phyloP scores from a whole-genome alignment of 1,139 yeast genomes.

The Geotrichum reessii region DNA sequence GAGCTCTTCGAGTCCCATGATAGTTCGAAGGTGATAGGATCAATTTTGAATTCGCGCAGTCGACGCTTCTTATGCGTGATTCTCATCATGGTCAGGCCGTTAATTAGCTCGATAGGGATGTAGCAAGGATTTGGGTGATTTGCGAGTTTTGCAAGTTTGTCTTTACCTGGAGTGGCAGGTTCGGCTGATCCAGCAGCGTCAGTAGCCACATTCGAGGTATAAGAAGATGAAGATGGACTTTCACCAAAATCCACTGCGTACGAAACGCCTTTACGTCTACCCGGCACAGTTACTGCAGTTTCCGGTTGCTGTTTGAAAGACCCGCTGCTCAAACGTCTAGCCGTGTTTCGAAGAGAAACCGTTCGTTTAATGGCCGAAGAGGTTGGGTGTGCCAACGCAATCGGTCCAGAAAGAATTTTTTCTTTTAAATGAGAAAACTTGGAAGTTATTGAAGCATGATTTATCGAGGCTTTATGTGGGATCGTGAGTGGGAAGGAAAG shows the following conservation, averaged over 20 bases:
- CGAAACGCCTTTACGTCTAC: neutral
- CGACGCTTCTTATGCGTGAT: conserved; percentile 66
- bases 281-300: neutral
- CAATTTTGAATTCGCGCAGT: conserved; percentile 45
- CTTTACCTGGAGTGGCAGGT: neutral
- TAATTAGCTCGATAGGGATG: conserved; percentile 11
- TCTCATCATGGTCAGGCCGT: conserved; percentile 47
- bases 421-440: conserved; percentile 3
- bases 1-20: conserved; percentile 49
- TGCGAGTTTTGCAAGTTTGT: neutral
- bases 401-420: neutral
- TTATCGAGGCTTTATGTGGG: neutral
- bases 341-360: neutral
- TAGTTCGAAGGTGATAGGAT: conserved; percentile 40
- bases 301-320: neutral
- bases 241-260: neutral
- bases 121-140: neutral
- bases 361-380: neutral
- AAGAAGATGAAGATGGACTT: neutral
- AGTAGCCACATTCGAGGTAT: neutral
- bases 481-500: conserved; percentile 2
- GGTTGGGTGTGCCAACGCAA: neutral
- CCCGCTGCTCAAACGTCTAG: neutral
- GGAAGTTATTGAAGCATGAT: conserved; percentile 1
- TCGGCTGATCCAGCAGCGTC: neutral